Evolutionary conservation across 169 alveolate genomes (phyloP).

Genomic region (Blepharisma undulans): DNA sequence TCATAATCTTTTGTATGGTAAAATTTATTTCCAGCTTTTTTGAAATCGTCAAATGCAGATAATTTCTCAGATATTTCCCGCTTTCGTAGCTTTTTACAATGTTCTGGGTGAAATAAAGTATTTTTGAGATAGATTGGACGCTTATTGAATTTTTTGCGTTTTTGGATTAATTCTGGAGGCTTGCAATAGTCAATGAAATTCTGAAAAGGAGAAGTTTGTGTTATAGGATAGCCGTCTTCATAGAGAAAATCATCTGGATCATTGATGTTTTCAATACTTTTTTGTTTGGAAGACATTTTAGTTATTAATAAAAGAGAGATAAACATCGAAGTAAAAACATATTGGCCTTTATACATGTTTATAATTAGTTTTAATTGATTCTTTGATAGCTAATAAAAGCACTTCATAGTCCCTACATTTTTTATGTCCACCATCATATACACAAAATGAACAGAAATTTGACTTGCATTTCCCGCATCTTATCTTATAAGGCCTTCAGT

Average conservation of each 20-base stretch:
- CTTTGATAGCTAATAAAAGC: no score
- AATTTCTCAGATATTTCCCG: neutral
- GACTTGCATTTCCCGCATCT: neutral
- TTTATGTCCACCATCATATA: neutral
- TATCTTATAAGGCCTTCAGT: neutral
- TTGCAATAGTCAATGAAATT: neutral
- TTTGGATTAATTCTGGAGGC: neutral
- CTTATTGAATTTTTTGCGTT: neutral
- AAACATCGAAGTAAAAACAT: no score
- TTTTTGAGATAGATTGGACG: neutral
- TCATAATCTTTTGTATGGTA: slow-evolving; percentile 19
- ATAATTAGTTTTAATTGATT: no score
- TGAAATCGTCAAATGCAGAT: neutral
- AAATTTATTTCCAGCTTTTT: neutral
- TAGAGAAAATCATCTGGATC: neutral
- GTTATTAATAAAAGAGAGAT: no score
- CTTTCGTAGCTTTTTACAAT: neutral
- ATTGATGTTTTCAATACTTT: neutral
- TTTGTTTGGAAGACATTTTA: no score
- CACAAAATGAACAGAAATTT: neutral
- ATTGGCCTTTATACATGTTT: no score
- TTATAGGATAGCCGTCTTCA: neutral
- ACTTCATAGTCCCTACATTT: no score
- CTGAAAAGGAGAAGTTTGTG: neutral
- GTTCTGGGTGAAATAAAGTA: neutral